Evolutionary conservation across 495 filamentous ascomycete genomes (phyloP).

Genomic region (Aspergillus mulundensis): DNA sequence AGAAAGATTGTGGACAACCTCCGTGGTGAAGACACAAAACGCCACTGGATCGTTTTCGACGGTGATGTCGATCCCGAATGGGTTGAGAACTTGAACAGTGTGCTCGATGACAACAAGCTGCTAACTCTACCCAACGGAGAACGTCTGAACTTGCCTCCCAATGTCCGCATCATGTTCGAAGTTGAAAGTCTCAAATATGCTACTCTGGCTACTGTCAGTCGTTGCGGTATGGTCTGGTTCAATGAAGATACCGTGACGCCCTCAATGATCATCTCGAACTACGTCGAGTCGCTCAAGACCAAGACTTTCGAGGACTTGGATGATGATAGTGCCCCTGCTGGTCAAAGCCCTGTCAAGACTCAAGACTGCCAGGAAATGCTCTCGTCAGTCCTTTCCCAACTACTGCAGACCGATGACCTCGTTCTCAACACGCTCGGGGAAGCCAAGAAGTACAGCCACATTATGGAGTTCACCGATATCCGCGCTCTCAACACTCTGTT

Average conservation of each 20-base stretch:
- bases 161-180: constrained; percentile 99
- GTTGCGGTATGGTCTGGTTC: constrained; percentile 99
- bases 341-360: constrained; percentile 72
- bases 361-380: constrained; percentile 71
- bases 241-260: constrained; percentile 94
- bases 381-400: constrained; percentile 70
- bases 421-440: constrained; percentile 69
- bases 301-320: constrained; percentile 90
- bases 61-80: constrained; percentile 98
- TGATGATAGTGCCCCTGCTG: constrained; percentile 77
- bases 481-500: constrained; percentile 91
- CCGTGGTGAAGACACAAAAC: constrained; percentile 90
- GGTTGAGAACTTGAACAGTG: constrained; percentile 99
- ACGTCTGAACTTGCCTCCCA: constrained; percentile 85
- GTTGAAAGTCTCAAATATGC: constrained; percentile 98
- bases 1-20: constrained; percentile 99
- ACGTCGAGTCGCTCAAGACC: constrained; percentile 75
- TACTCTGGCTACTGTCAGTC: constrained; percentile 93
- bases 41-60: constrained; percentile 99
- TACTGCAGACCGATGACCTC: constrained; percentile 73
- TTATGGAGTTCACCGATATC: constrained; percentile 95
- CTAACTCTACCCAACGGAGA: constrained; percentile 96
- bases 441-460: constrained; percentile 78
- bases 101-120: constrained; percentile 97
- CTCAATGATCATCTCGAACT: constrained; percentile 87